phyloP scores from a whole-genome alignment of 1,284 basidiomycete genomes.

The Apiotrichum gracile region DNA sequence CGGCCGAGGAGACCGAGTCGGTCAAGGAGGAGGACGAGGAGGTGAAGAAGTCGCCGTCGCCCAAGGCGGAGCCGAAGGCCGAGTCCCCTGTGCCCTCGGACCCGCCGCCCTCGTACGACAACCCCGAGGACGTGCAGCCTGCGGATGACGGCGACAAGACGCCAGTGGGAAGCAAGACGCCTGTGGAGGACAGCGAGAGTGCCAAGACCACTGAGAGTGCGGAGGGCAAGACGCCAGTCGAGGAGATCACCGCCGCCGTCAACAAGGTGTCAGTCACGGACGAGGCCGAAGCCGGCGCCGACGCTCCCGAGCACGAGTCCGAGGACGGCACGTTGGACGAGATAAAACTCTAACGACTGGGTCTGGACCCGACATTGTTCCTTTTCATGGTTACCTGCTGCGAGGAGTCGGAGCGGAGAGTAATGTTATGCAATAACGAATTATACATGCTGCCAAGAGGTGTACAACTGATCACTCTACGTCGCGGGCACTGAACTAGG shows the following conservation, averaged over 20 bases:
- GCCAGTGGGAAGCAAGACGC: no score
- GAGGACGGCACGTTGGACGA: slow-evolving; percentile 1
- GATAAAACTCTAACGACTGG: not conserved
- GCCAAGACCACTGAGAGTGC: not conserved
- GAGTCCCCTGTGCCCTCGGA: not conserved
- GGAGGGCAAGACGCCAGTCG: not conserved
- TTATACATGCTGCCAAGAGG: not conserved
- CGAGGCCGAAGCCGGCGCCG: not conserved
- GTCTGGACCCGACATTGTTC: not conserved
- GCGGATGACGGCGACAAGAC: not conserved
- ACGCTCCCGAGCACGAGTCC: slow-evolving; percentile 4
- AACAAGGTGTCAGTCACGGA: not conserved
- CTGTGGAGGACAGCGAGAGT: not conserved
- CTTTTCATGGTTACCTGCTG: no score
- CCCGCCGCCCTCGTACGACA: not conserved
- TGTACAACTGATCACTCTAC: no score
- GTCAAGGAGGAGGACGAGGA: not conserved
- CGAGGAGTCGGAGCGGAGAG: no score
- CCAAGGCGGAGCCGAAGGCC: slow-evolving; percentile 1
- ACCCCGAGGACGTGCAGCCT: not conserved
- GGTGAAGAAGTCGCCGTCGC: not conserved
- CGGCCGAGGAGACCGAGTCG: not conserved
- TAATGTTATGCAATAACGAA: not conserved
- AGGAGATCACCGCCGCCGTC: not conserved
- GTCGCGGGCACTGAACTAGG: no score